Evolutionary conservation across 176 grass and related monocot genomes (phyloP).

Genomic region (Musa itinerans): DNA sequence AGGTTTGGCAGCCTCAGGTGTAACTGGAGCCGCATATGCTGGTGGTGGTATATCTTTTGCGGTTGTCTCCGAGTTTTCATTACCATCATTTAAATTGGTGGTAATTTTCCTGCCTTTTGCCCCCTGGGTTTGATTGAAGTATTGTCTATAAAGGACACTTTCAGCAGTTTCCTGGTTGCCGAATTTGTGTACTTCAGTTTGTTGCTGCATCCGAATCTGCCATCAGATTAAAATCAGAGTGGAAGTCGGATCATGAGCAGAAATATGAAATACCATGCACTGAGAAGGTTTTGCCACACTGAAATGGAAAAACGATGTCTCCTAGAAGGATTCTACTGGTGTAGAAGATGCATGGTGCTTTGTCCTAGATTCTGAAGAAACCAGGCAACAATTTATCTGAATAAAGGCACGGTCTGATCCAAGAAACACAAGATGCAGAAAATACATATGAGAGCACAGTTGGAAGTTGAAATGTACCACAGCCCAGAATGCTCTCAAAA

Average conservation of each 20-base stretch:
- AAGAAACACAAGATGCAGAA: too few relatives aligned
- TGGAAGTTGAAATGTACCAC: too few relatives aligned
- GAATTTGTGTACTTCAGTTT: not conserved
- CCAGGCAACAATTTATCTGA: too few relatives aligned
- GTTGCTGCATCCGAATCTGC: not conserved
- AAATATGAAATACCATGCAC: not conserved
- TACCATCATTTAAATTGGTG: not conserved
- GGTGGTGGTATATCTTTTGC: not conserved
- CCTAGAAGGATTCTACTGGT: not conserved
- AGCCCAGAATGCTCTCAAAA: too few relatives aligned
- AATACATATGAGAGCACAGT: too few relatives aligned
- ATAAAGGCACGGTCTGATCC: too few relatives aligned
- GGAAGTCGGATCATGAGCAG: too few relatives aligned
- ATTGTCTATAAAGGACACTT: not conserved
- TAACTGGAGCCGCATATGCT: not conserved
- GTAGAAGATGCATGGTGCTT: too few relatives aligned
- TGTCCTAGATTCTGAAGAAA: too few relatives aligned
- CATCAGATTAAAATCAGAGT: too few relatives aligned
- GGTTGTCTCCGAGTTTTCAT: not conserved
- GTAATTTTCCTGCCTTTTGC: not conserved
- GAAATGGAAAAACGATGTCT: not conserved
- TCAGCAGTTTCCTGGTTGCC: not conserved
- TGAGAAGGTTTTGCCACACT: not conserved
- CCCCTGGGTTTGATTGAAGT: not conserved
- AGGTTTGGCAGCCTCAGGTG: not conserved